These are phyloP conservation scores for Cucumis hystrix DNA, from an alignment of 306 rosid species.

Conservation along the genomic window DNA sequence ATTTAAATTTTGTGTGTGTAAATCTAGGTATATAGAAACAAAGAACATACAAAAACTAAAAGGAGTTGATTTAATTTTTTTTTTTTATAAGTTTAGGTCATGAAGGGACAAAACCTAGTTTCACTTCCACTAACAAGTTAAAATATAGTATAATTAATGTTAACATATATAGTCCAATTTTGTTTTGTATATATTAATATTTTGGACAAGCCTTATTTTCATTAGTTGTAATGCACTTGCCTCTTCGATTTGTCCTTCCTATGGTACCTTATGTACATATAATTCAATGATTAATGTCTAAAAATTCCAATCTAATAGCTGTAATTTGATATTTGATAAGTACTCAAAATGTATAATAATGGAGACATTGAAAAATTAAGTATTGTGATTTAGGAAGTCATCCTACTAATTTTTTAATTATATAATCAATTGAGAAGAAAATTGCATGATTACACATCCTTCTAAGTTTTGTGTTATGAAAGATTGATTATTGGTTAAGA, in stretches of 20 bases:
- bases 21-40: neutral
- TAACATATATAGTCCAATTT: neutral
- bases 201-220: neutral
- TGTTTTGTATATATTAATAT: neutral
- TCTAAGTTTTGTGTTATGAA: neutral
- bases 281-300: neutral
- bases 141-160: neutral
- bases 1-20: neutral
- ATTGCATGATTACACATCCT: neutral
- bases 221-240: neutral
- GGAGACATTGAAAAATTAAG: neutral
- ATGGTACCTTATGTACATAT: neutral
- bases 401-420: neutral
- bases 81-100: neutral
- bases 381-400: neutral
- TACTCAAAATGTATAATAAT: neutral
- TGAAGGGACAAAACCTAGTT: neutral
- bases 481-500: neutral
- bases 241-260: neutral
- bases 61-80: neutral
- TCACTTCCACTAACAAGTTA: neutral
- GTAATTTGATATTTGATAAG: neutral
- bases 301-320: slow-evolving; percentile 2
- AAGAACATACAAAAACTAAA: neutral
- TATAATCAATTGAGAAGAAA: neutral